Base-by-base conservation (phyloP, 352 stramenopile species). In the Pythium myriotylum region DNA sequence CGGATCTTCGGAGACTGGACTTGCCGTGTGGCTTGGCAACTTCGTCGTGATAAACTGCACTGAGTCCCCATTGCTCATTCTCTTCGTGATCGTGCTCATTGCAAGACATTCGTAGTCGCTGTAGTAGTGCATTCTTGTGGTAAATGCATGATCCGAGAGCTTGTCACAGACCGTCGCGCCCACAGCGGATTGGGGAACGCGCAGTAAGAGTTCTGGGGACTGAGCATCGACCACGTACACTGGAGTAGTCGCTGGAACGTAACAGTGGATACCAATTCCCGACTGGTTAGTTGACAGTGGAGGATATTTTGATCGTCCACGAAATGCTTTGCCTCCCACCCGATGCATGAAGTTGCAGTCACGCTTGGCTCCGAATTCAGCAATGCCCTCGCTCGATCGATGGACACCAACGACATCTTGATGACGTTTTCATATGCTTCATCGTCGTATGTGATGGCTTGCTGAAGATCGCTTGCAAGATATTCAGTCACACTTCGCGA, bases 121-220 rank as follows among this genome's bases (percentile, higher is more conserved):
- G 5, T 10, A 10, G 29, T 35, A 35, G 10, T 10, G 5, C 10
- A 4, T 16, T n/a, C 16, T 12, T 14, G 6, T 29, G 23, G 59
- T 55, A 35, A 59, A 45, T 42, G 49, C 20, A 29, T 60, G 29
- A 20, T 53, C 40, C 32, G 41, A 50, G 6, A 66, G 29, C 14
- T 17, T 1, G 20, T 66, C 49, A 4, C 54, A 29, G 10, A 60
- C n/a, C 20, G 49, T 46, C 16, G 29, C 19, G 13, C 17, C 27
- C 13, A 59, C 41, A 2, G 20, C 23, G 10, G 49, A 40, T 22
- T 51, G 20, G 37, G 52, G 50, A 7, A 60, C 8, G 3, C 40
- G 29, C 1, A n/a, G 37, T 13, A 33, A 7, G 5, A 47, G 58
- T 16, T 54, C 26, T 4, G 48, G 26, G 8, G 49, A 20, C n/a